Evolutionary conservation across 805 yeast genomes (phyloP).

Genomic region (Monosporozyma siamensis): DNA sequence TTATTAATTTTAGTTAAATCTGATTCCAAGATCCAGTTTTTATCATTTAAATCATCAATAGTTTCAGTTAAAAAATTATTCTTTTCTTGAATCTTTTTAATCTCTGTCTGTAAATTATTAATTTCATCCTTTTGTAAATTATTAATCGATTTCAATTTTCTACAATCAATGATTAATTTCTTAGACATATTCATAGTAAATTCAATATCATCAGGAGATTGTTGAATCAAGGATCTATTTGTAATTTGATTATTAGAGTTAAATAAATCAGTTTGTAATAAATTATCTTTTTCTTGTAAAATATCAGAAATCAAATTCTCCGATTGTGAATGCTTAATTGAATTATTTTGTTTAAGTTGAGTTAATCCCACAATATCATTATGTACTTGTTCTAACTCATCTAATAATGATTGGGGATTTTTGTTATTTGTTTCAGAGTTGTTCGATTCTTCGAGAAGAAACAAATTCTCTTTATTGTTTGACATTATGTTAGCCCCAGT

Average conservation of each 20-base stretch:
- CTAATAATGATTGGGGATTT: not conserved
- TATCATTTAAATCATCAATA: conserved; percentile 46
- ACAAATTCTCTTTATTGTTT: not conserved
- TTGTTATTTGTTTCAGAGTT: not conserved
- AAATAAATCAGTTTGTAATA: conserved; percentile 31
- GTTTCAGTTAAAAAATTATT: conserved; percentile 14
- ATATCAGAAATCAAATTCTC: conserved; percentile 6
- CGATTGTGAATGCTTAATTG: conserved; percentile 1
- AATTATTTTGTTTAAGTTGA: not conserved
- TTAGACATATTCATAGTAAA: conserved; percentile 70
- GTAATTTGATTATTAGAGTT: conserved; percentile 13
- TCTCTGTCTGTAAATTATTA: conserved; percentile 1
- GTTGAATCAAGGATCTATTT: conserved; percentile 20
- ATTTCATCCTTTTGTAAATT: conserved; percentile 28
- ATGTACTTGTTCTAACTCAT: conserved; percentile 1
- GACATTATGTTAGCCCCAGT: not conserved
- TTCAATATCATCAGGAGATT: conserved; percentile 46
- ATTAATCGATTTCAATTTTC: conserved; percentile 60
- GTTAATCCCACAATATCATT: not conserved
- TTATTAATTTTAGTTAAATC: conserved; percentile 32
- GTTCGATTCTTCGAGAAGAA: not conserved
- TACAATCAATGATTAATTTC: conserved; percentile 58
- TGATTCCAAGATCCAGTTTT: conserved; percentile 57
- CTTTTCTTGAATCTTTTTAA: conserved; percentile 4
- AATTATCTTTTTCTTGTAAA: conserved; percentile 43